These are phyloP conservation scores for Cryphonectria carpinicola DNA, from an alignment of 2,329 filamentous ascomycete species.

Conservation along the genomic window DNA sequence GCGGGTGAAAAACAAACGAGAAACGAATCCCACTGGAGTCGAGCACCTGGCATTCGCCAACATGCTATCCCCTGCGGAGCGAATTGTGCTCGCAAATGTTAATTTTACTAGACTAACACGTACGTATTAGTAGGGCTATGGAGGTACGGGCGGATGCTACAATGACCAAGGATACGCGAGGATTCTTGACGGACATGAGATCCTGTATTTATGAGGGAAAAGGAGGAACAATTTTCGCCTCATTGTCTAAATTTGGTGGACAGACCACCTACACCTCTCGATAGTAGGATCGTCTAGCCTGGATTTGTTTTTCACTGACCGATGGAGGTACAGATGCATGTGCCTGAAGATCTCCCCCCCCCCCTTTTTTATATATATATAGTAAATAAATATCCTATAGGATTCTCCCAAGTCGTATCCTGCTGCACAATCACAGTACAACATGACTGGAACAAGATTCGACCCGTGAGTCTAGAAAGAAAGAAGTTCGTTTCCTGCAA, in stretches of 20 bases:
- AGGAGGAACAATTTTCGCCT: neutral
- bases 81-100: neutral
- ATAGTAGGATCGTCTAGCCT: neutral
- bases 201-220: neutral
- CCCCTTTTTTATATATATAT: neutral
- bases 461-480: neutral
- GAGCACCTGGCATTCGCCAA: neutral
- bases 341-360: too few relatives aligned
- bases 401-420: neutral
- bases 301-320: too few relatives aligned
- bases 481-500: neutral
- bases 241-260: neutral
- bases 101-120: neutral
- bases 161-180: neutral
- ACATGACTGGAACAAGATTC: neutral
- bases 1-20: neutral
- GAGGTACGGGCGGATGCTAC: neutral
- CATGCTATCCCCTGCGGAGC: neutral
- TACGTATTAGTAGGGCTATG: neutral
- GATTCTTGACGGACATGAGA: neutral
- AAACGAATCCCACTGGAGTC: neutral
- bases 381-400: neutral
- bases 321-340: neutral
- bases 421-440: neutral
- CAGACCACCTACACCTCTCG: neutral